Base-by-base conservation (phyloP, 192 early-diverging fungal species). In the Podila clonocystis region DNA sequence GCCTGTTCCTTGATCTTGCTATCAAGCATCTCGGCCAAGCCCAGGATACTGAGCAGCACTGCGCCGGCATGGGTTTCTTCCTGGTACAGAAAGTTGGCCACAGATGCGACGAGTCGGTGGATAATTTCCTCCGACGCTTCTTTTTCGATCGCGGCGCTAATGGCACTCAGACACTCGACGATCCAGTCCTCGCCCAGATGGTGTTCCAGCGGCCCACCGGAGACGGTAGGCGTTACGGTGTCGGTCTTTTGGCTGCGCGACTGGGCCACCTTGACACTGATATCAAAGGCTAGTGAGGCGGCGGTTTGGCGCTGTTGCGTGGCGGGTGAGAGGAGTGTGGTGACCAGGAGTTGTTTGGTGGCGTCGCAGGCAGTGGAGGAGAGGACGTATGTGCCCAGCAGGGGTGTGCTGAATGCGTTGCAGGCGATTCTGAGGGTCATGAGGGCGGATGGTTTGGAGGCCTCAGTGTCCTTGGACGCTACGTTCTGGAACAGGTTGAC, bases 381-480 rank as follows among this genome's bases (percentile, higher is more conserved):
- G 24, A 72, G 50, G 33, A 82, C 67, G 48, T 82, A 75, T 70
- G 63, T 69, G 8, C 75, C 78, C 24, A 88, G 24, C 9, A 70
- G 45, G 7, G 78, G 68, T 50, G 79, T 74, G 31, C 87, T 55
- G 65, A 91, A 91, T 11, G 88, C 52, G 72, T 93, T 94, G 80
- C 90, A 91, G 59, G 89, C 89, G 62, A 94, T 52, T 4, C 91
- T 86, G n/a, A 92, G 84, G 5, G 85, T 82, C 88, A 91, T 91
- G 4, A 91, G 57, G 2, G 82, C 74, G 13, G 88, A 77, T 2
- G 89, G 68, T 72, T 91, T 91, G 13, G 88, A 75, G 3, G 84
- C 52, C 9, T 82, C 73, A n/a, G 66, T 66, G 4, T 50, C 67
- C 7, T 72, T 48, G 17, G 41, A 58, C 1, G 72, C 70, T 15